A percentile compares a stretch with the other conserved stretches of the same genome.
Conservation (phyloP, 306 rosid species). For the Acmispon strigosus region DNA sequence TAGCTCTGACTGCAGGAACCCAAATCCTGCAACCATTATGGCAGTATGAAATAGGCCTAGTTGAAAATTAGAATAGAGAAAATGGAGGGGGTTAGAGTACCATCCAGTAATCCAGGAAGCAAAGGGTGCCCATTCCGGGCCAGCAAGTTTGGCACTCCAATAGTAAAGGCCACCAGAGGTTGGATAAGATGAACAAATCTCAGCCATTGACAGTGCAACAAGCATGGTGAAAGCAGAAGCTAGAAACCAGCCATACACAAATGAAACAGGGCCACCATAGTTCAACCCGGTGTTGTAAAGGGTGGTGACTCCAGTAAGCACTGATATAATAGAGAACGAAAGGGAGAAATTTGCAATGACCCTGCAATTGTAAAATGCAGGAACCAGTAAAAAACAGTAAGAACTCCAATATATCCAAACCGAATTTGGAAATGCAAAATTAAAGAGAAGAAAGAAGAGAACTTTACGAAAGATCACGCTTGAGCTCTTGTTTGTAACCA, state of each 20-base stretch:
- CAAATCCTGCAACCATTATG: no score
- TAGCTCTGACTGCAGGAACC: no score
- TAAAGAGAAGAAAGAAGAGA: not conserved
- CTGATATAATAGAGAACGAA: constrained; percentile 80
- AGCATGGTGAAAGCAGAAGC: constrained; percentile 67
- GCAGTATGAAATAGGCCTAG: no score
- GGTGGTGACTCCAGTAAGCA: constrained; percentile 79
- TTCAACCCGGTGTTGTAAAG: constrained; percentile 71
- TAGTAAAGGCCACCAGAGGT: constrained; percentile 94
- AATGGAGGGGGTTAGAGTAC: not conserved
- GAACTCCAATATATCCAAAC: not conserved
- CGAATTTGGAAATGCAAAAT: not conserved
- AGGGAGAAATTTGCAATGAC: constrained; percentile 74
- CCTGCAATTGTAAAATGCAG: constrained; percentile 30
- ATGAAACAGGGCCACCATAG: constrained; percentile 78
- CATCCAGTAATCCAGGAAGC: constrained; percentile 99
- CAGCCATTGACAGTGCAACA: constrained; percentile 93
- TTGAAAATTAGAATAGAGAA: no score
- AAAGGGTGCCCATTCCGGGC: constrained; percentile 83
- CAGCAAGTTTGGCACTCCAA: constrained; percentile 99
- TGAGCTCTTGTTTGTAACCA: constrained; percentile 95
- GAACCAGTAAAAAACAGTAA: not conserved
- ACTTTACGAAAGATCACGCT: constrained; percentile 78
- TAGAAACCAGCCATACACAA: constrained; percentile 73
- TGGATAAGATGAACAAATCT: constrained; percentile 89